These are phyloP conservation scores for Diospyros kaki DNA, from an alignment of 148 eudicot genomes.

Conservation along the genomic window DNA sequence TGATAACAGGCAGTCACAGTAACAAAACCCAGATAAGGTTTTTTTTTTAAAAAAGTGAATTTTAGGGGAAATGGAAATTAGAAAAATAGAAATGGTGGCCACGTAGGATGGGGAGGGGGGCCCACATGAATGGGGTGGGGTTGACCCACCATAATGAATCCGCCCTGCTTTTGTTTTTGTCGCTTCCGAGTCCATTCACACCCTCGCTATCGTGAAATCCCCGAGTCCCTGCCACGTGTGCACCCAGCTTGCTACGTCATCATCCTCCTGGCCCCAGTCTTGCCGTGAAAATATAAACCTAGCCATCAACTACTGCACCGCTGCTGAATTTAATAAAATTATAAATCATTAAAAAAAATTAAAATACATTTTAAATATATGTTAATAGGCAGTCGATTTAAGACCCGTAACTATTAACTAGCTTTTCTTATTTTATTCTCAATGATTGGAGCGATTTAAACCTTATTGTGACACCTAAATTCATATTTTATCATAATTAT, in stretches of 20 bases:
- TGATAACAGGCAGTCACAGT: background rate
- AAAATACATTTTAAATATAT: too few species aligned
- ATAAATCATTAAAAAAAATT: too few species aligned
- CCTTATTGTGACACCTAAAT: too few species aligned
- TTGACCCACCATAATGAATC: slow-evolving; percentile 20
- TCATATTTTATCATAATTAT: too few species aligned
- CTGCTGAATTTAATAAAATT: background rate
- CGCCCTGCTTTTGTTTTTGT: slow-evolving; percentile 11
- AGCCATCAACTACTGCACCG: slow-evolving; percentile 11
- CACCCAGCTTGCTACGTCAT: background rate
- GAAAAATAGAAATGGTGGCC: background rate
- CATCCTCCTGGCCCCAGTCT: slow-evolving; percentile 6
- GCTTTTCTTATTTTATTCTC: too few species aligned
- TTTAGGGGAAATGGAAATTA: too few species aligned
- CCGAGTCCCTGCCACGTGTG: slow-evolving; percentile 15
- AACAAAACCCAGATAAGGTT: background rate
- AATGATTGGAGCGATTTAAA: too few species aligned
- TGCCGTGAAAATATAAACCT: slow-evolving; percentile 12
- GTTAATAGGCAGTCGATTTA: too few species aligned
- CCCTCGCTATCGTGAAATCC: slow-evolving; percentile 3
- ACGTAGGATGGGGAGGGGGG: slow-evolving; percentile 11
- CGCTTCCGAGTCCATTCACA: slow-evolving; percentile 12
- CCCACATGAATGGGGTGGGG: slow-evolving; percentile 12
- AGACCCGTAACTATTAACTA: too few species aligned
- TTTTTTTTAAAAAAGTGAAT: too few species aligned